Base-by-base conservation (phyloP, 176 grass and related monocot genomes). In the Themeda triandra region DNA sequence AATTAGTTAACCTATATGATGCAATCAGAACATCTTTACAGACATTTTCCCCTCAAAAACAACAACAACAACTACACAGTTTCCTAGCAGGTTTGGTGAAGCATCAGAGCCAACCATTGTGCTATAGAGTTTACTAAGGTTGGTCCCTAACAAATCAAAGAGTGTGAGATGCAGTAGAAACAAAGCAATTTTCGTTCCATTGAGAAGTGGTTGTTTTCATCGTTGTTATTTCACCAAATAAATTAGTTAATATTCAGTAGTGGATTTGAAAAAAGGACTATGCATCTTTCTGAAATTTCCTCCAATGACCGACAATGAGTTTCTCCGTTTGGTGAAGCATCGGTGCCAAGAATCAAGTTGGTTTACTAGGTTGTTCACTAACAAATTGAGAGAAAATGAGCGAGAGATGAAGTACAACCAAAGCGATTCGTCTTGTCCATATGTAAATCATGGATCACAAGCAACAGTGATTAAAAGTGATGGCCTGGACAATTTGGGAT, bases 261-360 rank as follows among this genome's bases (percentile, higher is more conserved):
- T 76, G 37, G n/a, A 49, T 49, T 75, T 69, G 59, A 42, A 64
- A 46, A 78, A 56, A 37, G 4, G 59, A 63, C 1, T 30, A 53
- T 53, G 21, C 54, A 64, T 13, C 13, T n/a, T 31, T 69, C 19
- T 19, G 46, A 48, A 78, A 84, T 63, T 37, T 76, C 31, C 29
- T 76, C 71, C 39, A 77, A 18, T 82, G 54, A 76, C 41, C 63
- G 53, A 89, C 78, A 82, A 27, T 21, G 60, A 77, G 56, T 27
- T 84, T 74, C 49, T 82, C 41, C n/a, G 74, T 90, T 86, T 39
- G 73, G 79, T 86, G 74, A 90, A 68, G 79, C 79, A 86, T 79
- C 84, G 46, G 73, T 72, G 44, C 84, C 37, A 59, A 58, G 17
- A 82, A 58, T 72, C 49, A 59, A 60, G 53, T 58, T 65, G 71